Conservation (phyloP, 2,329 filamentous ascomycete species). For the Apiospora koreana region DNA sequence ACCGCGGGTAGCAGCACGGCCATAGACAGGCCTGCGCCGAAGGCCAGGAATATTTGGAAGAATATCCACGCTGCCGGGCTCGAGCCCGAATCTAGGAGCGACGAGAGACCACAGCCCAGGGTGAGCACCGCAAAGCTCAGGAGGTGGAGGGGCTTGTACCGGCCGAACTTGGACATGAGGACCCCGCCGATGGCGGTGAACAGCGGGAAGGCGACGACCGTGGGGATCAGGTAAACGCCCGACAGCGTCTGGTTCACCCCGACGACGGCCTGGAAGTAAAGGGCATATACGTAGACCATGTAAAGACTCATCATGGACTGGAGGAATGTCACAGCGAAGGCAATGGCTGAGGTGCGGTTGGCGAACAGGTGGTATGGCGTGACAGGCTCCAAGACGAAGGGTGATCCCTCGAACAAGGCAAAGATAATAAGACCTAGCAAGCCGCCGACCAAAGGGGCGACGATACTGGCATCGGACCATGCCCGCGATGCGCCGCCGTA, state of each 20-base stretch:
- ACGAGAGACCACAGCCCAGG: constrained; percentile 38
- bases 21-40: constrained; percentile 40
- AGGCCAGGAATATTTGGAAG: constrained; percentile 36
- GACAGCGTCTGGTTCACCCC: constrained; percentile 25
- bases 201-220: not conserved
- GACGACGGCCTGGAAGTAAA: constrained; percentile 46
- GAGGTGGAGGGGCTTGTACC: constrained; percentile 28
- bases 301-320: constrained; percentile 37
- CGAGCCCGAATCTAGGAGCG: constrained; percentile 34
- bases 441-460: not conserved
- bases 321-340: constrained; percentile 35
- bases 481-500: not conserved
- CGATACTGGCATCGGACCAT: not conserved
- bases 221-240: constrained; percentile 1
- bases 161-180: constrained; percentile 29
- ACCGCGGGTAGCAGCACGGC: constrained; percentile 40
- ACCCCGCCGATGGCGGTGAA: constrained; percentile 19
- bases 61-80: constrained; percentile 37
- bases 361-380: not conserved
- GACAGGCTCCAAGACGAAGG: not conserved
- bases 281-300: constrained; percentile 41
- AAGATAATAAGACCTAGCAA: not conserved
- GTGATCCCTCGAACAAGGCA: not conserved
- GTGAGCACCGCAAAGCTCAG: constrained; percentile 31
- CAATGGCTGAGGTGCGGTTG: constrained; percentile 15